Base-by-base conservation (phyloP, 1,139 yeast species). In the Blastobotrys arbuscula region DNA sequence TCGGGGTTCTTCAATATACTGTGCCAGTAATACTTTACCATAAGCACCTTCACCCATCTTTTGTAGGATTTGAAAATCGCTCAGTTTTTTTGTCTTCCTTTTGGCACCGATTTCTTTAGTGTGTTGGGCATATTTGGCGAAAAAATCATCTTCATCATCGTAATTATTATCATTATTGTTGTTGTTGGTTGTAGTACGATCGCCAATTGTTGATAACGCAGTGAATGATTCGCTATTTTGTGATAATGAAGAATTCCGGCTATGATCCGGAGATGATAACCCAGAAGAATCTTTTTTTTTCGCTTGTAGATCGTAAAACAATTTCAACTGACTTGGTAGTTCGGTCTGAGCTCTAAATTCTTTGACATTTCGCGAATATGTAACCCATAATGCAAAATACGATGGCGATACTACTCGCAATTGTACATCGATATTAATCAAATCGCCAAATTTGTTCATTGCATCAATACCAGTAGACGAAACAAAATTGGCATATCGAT, bases 1-100 rank as follows among this genome's bases (percentile, higher is more conserved):
- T 15, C 63, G 59, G 0, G 78, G 76, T 54, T 82, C 89, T 21
- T 75, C 73, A 42, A 76, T 78, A 60, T 84, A 86, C 61, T 77
- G 78, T 9, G 89, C 96, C 33, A 89, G 72, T 19, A 84, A 82
- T 20, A 92, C 98, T 61, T 87, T 86, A 15, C 97, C 97, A 61
- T 90, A 92, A 0, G 97, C 97, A 39, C 98, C 98, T 64, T 86
- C 95, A 0, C 98, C 98, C 81, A 92, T 79, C 54, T 82, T 80
- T 62, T 85, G 84, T 41, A 87, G 50, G 1, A 86, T 77, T 3
- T 70, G 68, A 60, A 87, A 92, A 62, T 89, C 96, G 0, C 75
- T 64, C 55, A 87, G 77, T 54, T 79, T 79, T 63, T 87, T 87
- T 30, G 77, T 61, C 2, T 70, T 63, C 10, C 71, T 60, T 16